phyloP scores from a whole-genome alignment of 2,329 filamentous ascomycete species.

The Didymella pinodella region DNA sequence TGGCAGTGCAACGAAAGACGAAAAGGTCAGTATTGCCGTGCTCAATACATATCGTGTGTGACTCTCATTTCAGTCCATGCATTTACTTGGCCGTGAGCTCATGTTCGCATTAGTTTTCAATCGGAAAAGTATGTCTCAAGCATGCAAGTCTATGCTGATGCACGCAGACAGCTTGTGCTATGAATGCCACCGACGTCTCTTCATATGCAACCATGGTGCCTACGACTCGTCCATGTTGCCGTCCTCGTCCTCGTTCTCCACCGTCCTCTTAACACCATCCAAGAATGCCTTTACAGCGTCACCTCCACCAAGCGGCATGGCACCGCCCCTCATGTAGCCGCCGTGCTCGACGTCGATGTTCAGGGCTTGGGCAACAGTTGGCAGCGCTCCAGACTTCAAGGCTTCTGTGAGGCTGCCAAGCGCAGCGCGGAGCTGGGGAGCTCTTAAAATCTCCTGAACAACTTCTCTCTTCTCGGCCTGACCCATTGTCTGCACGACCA shows the following conservation, averaged over 20 bases:
- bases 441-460: constrained; percentile 81
- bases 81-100: neutral
- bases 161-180: neutral
- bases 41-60: neutral
- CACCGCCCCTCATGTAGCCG: constrained; percentile 79
- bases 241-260: constrained; percentile 60
- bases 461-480: constrained; percentile 80
- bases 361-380: constrained; percentile 87
- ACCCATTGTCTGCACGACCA: constrained; percentile 76
- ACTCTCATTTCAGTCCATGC: neutral
- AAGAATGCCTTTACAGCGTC: constrained; percentile 92
- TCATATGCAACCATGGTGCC: neutral
- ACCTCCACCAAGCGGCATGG: constrained; percentile 84
- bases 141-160: neutral
- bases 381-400: constrained; percentile 86
- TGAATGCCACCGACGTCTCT: neutral
- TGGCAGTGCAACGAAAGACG: neutral
- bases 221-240: constrained; percentile 47
- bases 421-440: constrained; percentile 90
- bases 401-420: constrained; percentile 85
- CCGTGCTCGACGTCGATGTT: constrained; percentile 81
- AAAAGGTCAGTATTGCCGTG: neutral
- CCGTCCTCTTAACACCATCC: constrained; percentile 82
- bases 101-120: constrained; percentile 10
- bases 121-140: neutral